These are phyloP conservation scores for Zoysia matrella DNA, from an alignment of 202 grass and related monocot species.

Conservation along the genomic window DNA sequence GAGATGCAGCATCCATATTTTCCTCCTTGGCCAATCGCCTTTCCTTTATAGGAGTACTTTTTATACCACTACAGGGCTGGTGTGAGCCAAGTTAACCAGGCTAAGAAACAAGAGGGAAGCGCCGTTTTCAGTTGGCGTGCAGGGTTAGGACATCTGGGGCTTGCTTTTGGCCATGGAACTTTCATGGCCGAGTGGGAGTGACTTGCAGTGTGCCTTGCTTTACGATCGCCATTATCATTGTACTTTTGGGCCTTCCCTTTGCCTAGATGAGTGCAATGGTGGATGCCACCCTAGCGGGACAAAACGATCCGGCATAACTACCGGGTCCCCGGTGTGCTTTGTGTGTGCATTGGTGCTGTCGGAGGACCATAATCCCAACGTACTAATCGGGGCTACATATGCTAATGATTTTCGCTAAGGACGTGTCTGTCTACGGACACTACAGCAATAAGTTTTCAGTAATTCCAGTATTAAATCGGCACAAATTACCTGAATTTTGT, in stretches of 20 bases:
- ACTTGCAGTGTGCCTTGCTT: conserved; percentile 13
- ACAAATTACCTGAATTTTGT: background rate
- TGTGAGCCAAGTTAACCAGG: background rate
- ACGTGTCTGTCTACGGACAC: background rate
- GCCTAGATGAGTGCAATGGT: background rate
- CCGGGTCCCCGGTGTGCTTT: background rate
- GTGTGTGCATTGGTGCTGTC: conserved; percentile 16
- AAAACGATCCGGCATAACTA: background rate
- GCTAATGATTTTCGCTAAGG: conserved; percentile 18
- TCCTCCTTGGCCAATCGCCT: background rate
- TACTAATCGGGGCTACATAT: background rate
- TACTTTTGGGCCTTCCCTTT: conserved; percentile 7
- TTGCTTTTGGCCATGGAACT: conserved; percentile 31
- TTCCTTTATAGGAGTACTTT: background rate
- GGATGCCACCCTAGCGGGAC: background rate
- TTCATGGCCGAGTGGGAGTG: conserved; percentile 15
- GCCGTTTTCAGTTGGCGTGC: background rate
- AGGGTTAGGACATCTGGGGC: background rate
- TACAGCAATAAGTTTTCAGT: background rate
- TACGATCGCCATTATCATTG: conserved; percentile 33
- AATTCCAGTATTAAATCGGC: background rate
- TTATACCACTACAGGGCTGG: too few species aligned
- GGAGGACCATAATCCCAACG: conserved; percentile 31
- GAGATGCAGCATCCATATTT: background rate
- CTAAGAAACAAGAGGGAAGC: background rate